Evolutionary conservation across 768 basidiomycete genomes (phyloP).

Genomic region (Steccherinum ochraceum): DNA sequence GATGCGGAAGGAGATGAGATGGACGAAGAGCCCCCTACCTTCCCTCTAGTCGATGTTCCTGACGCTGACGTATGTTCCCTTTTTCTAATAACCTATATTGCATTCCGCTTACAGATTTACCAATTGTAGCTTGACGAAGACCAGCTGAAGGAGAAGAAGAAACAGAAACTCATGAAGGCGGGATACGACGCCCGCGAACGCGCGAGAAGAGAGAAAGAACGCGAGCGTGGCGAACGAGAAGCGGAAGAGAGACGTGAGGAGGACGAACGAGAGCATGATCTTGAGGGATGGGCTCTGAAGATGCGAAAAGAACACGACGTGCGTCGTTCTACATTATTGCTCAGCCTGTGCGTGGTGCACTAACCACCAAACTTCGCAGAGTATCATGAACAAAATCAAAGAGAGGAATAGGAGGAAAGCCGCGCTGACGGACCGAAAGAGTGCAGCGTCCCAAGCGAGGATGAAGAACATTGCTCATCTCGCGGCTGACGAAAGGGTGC

Average conservation of each 20-base stretch:
- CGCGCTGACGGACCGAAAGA: conserved; percentile 86
- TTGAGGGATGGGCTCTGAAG: conserved; percentile 66
- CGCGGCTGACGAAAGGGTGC: conserved; percentile 77
- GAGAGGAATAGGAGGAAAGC: conserved; percentile 74
- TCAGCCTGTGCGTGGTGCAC: too few relatives aligned
- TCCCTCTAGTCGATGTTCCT: conserved; percentile 87
- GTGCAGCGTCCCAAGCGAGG: conserved; percentile 87
- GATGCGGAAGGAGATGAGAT: conserved; percentile 65
- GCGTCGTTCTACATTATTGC: too few relatives aligned
- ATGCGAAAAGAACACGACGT: conserved; percentile 82
- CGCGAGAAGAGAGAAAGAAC: conserved; percentile 80
- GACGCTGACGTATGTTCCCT: conserved; percentile 70
- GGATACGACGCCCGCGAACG: conserved; percentile 88
- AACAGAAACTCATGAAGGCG: conserved; percentile 88
- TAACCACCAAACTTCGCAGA: too few relatives aligned
- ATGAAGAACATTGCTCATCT: conserved; percentile 95
- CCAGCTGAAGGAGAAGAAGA: conserved; percentile 87
- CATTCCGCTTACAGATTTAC: background rate
- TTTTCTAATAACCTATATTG: background rate
- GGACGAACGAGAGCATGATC: conserved; percentile 67
- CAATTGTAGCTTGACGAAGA: conserved; percentile 74
- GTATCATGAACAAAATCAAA: conserved; percentile 78
- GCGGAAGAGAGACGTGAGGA: conserved; percentile 62
- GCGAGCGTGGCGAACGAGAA: conserved; percentile 63
- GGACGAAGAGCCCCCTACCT: conserved; percentile 70